These are phyloP conservation scores for Herpetomonas samuelpessoai DNA, from an alignment of 208 protist genomes.

Conservation along the genomic window DNA sequence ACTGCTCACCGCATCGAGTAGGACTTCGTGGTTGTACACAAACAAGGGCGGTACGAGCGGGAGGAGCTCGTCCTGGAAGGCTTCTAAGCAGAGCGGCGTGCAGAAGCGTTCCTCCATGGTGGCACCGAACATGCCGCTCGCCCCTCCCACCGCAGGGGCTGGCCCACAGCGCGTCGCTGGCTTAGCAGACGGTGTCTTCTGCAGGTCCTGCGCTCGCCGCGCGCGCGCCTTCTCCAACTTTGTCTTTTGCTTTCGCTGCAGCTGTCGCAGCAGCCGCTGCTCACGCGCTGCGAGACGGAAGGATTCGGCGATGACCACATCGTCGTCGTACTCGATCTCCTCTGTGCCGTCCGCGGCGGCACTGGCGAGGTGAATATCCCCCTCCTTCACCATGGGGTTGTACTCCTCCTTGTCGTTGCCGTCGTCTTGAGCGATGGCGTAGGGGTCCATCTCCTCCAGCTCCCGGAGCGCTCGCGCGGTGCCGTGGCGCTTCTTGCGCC, in stretches of 20 bases:
- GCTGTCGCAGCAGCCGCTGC: slow-evolving; percentile 28
- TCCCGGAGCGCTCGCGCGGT: not conserved
- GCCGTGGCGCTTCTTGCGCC: not conserved
- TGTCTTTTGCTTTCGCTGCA: slow-evolving; percentile 17
- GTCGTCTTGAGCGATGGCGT: not conserved
- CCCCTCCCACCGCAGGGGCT: not conserved
- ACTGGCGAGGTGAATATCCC: not conserved
- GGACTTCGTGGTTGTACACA: slow-evolving; percentile 29
- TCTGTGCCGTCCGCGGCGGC: slow-evolving; percentile 13
- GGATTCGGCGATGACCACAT: slow-evolving; percentile 44
- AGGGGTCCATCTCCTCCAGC: not conserved
- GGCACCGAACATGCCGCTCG: slow-evolving; percentile 21
- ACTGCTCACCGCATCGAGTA: slow-evolving; percentile 39
- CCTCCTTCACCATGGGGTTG: not conserved
- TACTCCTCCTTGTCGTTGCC: not conserved
- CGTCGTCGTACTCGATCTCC: slow-evolving; percentile 66
- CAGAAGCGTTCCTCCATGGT: slow-evolving; percentile 64
- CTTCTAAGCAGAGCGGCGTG: slow-evolving; percentile 42
- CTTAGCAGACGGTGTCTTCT: not conserved
- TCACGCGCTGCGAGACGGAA: slow-evolving; percentile 57
- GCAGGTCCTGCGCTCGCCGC: not conserved
- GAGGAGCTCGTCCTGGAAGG: slow-evolving; percentile 29
- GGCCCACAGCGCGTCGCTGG: not conserved
- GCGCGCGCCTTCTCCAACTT: slow-evolving; percentile 5
- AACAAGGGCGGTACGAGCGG: slow-evolving; percentile 20